Evolutionary conservation across 805 yeast species (phyloP).

Genomic region (Yamadazyma laniorum): DNA sequence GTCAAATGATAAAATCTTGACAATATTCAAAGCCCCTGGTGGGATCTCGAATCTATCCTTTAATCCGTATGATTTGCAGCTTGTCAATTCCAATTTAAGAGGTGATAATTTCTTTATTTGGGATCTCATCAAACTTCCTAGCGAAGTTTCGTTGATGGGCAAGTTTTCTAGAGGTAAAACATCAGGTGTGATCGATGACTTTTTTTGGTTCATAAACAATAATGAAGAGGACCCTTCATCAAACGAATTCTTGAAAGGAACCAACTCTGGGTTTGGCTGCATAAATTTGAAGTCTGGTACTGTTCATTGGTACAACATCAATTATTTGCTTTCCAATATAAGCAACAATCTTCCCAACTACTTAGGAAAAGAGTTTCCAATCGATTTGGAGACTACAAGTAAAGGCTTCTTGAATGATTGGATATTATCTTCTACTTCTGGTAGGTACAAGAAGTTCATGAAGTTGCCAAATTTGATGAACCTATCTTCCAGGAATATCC

Average conservation of each 20-base stretch:
- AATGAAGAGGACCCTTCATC: conserved; percentile 25
- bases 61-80: conserved; percentile 58
- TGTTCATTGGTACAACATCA: conserved; percentile 57
- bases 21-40: conserved; percentile 55
- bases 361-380: conserved; percentile 16
- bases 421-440: conserved; percentile 38
- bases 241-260: conserved; percentile 19
- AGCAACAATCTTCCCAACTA: conserved; percentile 30
- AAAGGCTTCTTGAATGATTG: conserved; percentile 38
- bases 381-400: neutral
- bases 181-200: conserved; percentile 48
- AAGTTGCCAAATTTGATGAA: conserved; percentile 28
- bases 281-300: conserved; percentile 56
- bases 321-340: conserved; percentile 36
- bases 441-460: conserved; percentile 14
- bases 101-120: conserved; percentile 66
- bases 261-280: conserved; percentile 47
- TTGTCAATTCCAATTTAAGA: conserved; percentile 52
- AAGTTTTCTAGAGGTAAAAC: conserved; percentile 64
- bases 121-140: conserved; percentile 55
- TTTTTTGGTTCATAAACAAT: conserved; percentile 53
- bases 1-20: conserved; percentile 33
- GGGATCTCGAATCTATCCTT: conserved; percentile 60
- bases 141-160: conserved; percentile 53
- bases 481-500: conserved; percentile 4